Conservation (phyloP, 352 stramenopile species). For the Phytophthora meadii region DNA sequence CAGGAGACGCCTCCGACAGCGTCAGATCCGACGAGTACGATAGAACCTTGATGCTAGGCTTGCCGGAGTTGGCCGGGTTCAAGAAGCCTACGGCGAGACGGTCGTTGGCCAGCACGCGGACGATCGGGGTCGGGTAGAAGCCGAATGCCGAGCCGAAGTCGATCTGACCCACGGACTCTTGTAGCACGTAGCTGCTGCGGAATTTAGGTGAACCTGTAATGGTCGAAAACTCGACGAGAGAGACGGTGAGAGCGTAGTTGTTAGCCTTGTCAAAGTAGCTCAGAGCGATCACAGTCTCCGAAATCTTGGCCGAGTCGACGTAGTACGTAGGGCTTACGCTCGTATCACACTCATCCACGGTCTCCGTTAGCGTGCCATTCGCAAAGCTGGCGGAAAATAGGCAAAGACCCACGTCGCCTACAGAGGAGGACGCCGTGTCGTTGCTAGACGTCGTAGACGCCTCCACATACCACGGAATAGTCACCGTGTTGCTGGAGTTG, state of each 20-base stretch:
- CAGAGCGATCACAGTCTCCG: slow-evolving; percentile 65
- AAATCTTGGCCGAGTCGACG: slow-evolving; percentile 70
- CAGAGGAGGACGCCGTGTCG: slow-evolving; percentile 47
- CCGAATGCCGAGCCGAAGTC: slow-evolving; percentile 73
- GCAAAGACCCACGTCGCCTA: slow-evolving; percentile 61
- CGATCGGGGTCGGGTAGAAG: slow-evolving; percentile 75
- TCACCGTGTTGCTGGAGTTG: slow-evolving; percentile 66
- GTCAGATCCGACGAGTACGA: slow-evolving; percentile 67
- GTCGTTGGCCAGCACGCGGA: slow-evolving; percentile 61
- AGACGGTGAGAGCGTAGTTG: slow-evolving; percentile 80
- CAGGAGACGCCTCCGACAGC: slow-evolving; percentile 56
- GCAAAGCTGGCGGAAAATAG: slow-evolving; percentile 56
- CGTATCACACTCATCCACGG: slow-evolving; percentile 55
- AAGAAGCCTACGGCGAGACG: slow-evolving; percentile 73
- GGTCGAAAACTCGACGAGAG: slow-evolving; percentile 69
- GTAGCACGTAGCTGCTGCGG: slow-evolving; percentile 73
- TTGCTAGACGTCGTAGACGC: slow-evolving; percentile 48
- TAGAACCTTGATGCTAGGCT: slow-evolving; percentile 79
- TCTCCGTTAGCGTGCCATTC: slow-evolving; percentile 29
- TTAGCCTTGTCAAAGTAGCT: slow-evolving; percentile 76
- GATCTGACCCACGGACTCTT: slow-evolving; percentile 60
- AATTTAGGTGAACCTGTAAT: slow-evolving; percentile 66
- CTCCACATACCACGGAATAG: slow-evolving; percentile 75
- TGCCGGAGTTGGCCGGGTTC: slow-evolving; percentile 76
- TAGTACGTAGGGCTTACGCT: slow-evolving; percentile 73